Conservation (phyloP, 1,139 yeast genomes). For the Yamadazyma spencermartinsiae region DNA sequence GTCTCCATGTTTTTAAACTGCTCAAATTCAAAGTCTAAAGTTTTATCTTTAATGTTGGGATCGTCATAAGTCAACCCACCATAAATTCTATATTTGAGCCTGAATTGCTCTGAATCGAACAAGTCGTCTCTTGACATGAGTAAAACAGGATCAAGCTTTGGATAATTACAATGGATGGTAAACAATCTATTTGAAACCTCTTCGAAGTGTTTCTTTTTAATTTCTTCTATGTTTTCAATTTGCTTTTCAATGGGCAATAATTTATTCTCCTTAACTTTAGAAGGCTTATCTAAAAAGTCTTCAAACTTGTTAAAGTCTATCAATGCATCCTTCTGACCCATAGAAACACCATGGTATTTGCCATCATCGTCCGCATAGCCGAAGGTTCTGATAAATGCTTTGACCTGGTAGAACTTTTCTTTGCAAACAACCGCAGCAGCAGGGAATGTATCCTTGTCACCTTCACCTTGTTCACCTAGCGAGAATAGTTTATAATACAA, state of each 20-base stretch:
- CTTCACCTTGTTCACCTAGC: slow-evolving; percentile 65
- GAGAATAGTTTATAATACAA: slow-evolving; percentile 56
- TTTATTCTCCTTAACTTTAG: slow-evolving; percentile 8
- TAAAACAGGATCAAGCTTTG: slow-evolving; percentile 37
- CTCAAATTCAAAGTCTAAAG: slow-evolving; percentile 34
- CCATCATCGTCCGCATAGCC: slow-evolving; percentile 30
- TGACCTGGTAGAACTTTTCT: slow-evolving; percentile 54
- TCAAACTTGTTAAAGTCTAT: slow-evolving; percentile 26
- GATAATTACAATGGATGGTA: slow-evolving; percentile 40
- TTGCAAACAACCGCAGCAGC: slow-evolving; percentile 55
- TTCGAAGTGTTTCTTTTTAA: slow-evolving; percentile 20
- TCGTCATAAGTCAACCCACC: slow-evolving; percentile 26
- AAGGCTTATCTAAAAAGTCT: slow-evolving; percentile 6
- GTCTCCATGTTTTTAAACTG: slow-evolving; percentile 35
- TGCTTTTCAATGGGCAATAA: slow-evolving; percentile 19
- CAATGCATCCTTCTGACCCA: slow-evolving; percentile 41
- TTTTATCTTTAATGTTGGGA: slow-evolving; percentile 16
- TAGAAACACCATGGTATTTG: slow-evolving; percentile 38
- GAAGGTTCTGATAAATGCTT: slow-evolving; percentile 30
- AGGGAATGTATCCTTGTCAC: slow-evolving; percentile 65
- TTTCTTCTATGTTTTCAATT: slow-evolving; percentile 20
- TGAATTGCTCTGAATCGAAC: slow-evolving; percentile 26
- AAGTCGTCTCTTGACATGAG: slow-evolving; percentile 27
- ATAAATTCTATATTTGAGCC: slow-evolving; percentile 31
- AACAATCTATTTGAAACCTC: slow-evolving; percentile 23